Base-by-base conservation (phyloP, 768 basidiomycete species). In the Boletus tylopilopsis region DNA sequence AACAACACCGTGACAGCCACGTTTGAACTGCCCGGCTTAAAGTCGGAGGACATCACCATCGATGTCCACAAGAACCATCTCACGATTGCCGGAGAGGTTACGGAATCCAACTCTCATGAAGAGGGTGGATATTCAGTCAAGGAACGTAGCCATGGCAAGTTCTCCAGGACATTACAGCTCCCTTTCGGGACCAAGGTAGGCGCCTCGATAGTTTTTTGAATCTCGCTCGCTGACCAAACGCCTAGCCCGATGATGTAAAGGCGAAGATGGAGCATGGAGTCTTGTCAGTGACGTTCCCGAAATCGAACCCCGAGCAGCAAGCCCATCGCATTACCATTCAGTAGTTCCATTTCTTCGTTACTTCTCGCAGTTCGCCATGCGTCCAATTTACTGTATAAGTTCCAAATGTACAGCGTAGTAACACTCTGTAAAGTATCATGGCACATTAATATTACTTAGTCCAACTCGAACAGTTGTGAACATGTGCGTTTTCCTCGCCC, bases 11-110 rank as follows among this genome's bases (percentile, higher is more conserved):
- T 80, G 29, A 78, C 75, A 4, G 79, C 77, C 7, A 73, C 73
- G 10, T 78, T 83, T 48, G 82, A 82, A 56, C 63, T 80, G 2
- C 81, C 81, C 5, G 79, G 81, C 5, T 60, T 81, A 45, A 75
- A 69, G 47, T 74, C 78, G 44, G 73, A 76, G 36, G 68, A 74
- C 40, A 68, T 81, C 42, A 56, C 64, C 37, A 74, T 82, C 45
- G 73, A 80, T 45, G 59, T 80, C 23, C 71, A 73, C 34, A 71
- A 77, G 50, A 69, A 72, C 49, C 71, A 67, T 32, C 64, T 84
- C 33, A 18, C 33, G 7, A 3, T 34, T 18, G 13, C 33, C 7
- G 15, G 33, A 4, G 33, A n/a, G 33, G 33, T 13, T 4, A 30
- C 4, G 29, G 13, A 30, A 30, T 64, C 72, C 2, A 36, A 59